phyloP scores from a whole-genome alignment of 345 rosid genomes.

The thale cress (Arabidopsis thaliana) region DNA sequence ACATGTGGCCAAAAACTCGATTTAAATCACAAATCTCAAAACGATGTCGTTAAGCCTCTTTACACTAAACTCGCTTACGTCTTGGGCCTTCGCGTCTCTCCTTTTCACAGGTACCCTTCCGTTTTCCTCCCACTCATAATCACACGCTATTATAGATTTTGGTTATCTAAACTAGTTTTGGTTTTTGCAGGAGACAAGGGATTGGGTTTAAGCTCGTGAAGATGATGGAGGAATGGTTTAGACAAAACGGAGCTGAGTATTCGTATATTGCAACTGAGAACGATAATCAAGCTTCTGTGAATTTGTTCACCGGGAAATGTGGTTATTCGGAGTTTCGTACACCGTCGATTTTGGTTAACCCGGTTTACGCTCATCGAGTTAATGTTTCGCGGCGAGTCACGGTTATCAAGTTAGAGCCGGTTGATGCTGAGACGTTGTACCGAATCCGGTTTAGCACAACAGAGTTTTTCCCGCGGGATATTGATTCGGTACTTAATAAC shows the following conservation, averaged over 20 bases:
- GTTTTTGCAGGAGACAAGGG: conserved; percentile 76
- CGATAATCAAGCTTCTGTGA: conserved; percentile 83
- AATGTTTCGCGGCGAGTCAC: conserved; percentile 52
- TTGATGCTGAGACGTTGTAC: conserved; percentile 76
- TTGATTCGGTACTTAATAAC: conserved; percentile 79
- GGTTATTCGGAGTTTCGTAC: conserved; percentile 91
- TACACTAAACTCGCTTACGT: conserved; percentile 90
- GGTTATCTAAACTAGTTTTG: not conserved
- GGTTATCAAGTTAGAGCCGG: conserved; percentile 51
- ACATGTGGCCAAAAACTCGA: conserved; percentile 74
- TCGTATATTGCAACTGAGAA: conserved; percentile 91
- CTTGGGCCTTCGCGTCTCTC: conserved; percentile 92
- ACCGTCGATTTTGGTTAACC: conserved; percentile 84
- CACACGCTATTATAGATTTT: not conserved
- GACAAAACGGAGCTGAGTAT: conserved; percentile 84
- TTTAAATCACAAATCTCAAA: conserved; percentile 30
- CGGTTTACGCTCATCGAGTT: conserved; percentile 77
- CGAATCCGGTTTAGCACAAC: conserved; percentile 78
- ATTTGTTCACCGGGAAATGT: conserved; percentile 81
- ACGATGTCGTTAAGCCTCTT: conserved; percentile 40
- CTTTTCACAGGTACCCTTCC: conserved; percentile 66
- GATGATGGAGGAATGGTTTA: conserved; percentile 81
- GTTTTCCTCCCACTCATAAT: conserved; percentile 12
- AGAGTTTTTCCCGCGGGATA: conserved; percentile 97
- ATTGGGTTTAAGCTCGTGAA: conserved; percentile 72